phyloP scores from a whole-genome alignment of 805 yeast genomes.

The Phaffomyces antillensis region DNA sequence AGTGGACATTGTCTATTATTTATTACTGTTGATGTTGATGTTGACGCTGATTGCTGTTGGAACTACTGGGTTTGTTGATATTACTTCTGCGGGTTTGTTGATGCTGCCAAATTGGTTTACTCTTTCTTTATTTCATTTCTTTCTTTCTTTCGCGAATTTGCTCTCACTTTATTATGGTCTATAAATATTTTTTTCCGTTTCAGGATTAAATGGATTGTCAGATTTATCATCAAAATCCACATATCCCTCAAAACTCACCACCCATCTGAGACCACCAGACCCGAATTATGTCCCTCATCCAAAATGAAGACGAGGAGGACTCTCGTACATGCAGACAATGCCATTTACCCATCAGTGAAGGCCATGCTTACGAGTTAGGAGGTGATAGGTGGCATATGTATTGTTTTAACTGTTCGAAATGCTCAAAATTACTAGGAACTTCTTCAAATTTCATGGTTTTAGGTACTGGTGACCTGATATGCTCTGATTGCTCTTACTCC shows the following conservation, averaged over 20 bases:
- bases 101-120: too few species aligned
- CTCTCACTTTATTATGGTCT: too few species aligned
- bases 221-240: neutral
- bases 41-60: neutral
- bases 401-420: conserved; percentile 86
- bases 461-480: conserved; percentile 87
- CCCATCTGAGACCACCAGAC: too few species aligned
- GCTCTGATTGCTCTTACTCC: conserved; percentile 86
- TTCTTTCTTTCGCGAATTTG: too few species aligned
- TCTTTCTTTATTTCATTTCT: too few species aligned
- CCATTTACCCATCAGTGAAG: conserved; percentile 60
- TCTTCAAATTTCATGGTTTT: conserved; percentile 84
- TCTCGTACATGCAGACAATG: conserved; percentile 28
- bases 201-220: too few species aligned
- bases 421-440: conserved; percentile 71
- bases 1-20: conserved; percentile 3
- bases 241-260: too few species aligned
- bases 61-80: neutral
- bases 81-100: neutral
- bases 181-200: too few species aligned
- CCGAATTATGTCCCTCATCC: neutral
- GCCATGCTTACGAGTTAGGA: conserved; percentile 92
- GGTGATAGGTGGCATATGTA: conserved; percentile 94
- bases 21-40: too few species aligned
- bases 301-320: conserved; percentile 2